A percentile compares a stretch with the other conserved stretches of the same genome.
Conservation (phyloP, 2,329 filamentous ascomycete species). For the Chaetothyriales sp. region DNA sequence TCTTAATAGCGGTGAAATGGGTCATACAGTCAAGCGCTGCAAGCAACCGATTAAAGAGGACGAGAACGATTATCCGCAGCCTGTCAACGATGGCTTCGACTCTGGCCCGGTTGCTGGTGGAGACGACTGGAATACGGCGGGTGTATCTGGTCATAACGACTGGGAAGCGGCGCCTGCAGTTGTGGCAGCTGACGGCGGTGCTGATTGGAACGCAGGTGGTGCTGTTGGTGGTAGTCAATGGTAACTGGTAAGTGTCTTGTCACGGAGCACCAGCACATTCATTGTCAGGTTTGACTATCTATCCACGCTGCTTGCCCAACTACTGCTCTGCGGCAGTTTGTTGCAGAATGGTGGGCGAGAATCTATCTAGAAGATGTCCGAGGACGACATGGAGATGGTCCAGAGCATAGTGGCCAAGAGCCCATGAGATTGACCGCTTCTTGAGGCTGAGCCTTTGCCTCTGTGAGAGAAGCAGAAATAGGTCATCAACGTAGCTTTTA, state of each 20-base stretch:
- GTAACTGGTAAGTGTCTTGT: neutral
- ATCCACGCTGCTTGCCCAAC: neutral
- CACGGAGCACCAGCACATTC: neutral
- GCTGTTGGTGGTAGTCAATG: neutral
- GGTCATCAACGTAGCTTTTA: neutral
- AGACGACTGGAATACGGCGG: conserved; percentile 10
- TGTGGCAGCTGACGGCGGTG: conserved; percentile 2
- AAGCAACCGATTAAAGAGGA: conserved; percentile 1
- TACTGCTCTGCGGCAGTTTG: neutral
- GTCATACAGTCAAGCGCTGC: conserved; percentile 8
- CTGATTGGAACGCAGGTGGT: neutral
- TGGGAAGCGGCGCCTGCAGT: conserved; percentile 10
- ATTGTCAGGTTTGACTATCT: neutral
- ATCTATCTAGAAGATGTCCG: neutral
- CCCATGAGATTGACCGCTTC: neutral
- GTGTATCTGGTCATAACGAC: conserved; percentile 15
- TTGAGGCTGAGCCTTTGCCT: neutral
- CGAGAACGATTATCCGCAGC: conserved; percentile 3
- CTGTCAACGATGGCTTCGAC: conserved; percentile 2
- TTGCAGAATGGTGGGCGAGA: neutral
- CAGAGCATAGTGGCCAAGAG: neutral
- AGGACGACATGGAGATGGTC: neutral
- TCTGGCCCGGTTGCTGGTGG: conserved; percentile 5
- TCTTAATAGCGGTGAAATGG: conserved; percentile 7
- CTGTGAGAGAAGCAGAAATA: neutral